Evolutionary conservation across 78 protist species (phyloP).

Genomic region (Bodo saltans): DNA sequence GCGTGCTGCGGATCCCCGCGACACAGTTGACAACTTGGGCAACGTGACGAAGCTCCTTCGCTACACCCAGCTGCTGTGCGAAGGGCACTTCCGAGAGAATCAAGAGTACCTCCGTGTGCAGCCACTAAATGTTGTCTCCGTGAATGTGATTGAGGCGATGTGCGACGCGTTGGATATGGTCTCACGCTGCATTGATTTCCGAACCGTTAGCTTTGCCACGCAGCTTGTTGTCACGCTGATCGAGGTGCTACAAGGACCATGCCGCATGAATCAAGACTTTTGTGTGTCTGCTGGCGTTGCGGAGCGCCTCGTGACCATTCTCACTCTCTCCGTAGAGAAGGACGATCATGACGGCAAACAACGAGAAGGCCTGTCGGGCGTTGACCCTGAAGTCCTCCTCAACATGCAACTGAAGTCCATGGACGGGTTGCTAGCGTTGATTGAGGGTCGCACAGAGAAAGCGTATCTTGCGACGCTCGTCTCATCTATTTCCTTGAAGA

Average conservation of each 20-base stretch:
- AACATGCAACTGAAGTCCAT: not conserved
- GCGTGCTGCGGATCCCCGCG: no score
- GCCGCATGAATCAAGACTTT: not conserved
- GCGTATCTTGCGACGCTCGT: not conserved
- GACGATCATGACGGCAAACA: not conserved
- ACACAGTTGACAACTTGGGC: no score
- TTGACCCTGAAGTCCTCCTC: not conserved
- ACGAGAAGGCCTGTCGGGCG: no score
- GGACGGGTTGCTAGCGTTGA: not conserved
- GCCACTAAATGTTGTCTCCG: not conserved
- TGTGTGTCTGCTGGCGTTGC: not conserved
- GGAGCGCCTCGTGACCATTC: not conserved
- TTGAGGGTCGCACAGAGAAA: not conserved
- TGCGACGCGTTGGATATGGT: not conserved
- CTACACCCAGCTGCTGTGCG: slow-evolving; percentile 39
- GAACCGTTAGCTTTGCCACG: no score
- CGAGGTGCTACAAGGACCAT: slow-evolving; percentile 16
- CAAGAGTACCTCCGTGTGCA: slow-evolving; percentile 32
- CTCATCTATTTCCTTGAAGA: not conserved
- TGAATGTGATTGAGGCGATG: slow-evolving; percentile 12
- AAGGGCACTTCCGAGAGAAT: slow-evolving; percentile 31
- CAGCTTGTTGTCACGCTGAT: not conserved
- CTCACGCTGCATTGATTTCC: not conserved
- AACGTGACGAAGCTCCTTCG: not conserved
- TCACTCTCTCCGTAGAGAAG: not conserved